A percentile compares a stretch with the other conserved stretches of the same genome.
Conservation (phyloP, 345 rosid genomes). For the Populus nigra region DNA sequence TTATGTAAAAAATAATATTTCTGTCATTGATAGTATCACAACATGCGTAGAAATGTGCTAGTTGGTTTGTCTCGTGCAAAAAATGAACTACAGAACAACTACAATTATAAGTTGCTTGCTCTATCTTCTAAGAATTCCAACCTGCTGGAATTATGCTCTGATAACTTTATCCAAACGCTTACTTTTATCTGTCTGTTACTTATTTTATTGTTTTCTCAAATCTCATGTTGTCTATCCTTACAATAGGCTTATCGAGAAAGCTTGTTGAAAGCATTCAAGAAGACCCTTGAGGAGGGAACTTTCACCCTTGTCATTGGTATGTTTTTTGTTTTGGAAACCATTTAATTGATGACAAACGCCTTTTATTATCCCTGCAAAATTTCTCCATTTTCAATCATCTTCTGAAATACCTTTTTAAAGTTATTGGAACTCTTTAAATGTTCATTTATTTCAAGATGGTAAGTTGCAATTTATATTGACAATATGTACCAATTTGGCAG, state of each 20-base stretch:
- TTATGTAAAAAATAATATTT: too few species aligned
- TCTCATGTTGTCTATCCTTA: constrained; percentile 8
- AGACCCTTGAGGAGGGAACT: constrained; percentile 84
- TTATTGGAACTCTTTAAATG: background rate
- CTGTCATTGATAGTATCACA: too few species aligned
- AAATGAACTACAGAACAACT: too few species aligned
- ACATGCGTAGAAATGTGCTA: too few species aligned
- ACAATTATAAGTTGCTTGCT: too few species aligned
- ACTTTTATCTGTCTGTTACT: background rate
- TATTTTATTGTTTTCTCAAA: background rate
- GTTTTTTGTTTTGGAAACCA: constrained; percentile 16
- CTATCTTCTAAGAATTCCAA: too few species aligned
- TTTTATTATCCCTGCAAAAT: background rate
- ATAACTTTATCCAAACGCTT: background rate
- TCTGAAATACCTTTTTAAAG: constrained; percentile 4
- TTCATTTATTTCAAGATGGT: constrained; percentile 26
- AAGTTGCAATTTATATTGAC: constrained; percentile 20
- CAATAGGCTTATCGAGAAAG: constrained; percentile 79
- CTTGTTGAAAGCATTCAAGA: constrained; percentile 91
- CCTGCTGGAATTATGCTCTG: too few species aligned
- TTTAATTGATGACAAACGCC: background rate
- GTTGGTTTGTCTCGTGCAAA: too few species aligned
- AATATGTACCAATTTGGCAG: constrained; percentile 19
- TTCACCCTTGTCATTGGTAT: constrained; percentile 87
- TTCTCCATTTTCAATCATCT: background rate